Percentiles rank a stretch among this genome's conserved stretches.
These are phyloP conservation scores for Eucalyptus cloeziana DNA, from an alignment of 345 rosid species.

Conservation along the genomic window DNA sequence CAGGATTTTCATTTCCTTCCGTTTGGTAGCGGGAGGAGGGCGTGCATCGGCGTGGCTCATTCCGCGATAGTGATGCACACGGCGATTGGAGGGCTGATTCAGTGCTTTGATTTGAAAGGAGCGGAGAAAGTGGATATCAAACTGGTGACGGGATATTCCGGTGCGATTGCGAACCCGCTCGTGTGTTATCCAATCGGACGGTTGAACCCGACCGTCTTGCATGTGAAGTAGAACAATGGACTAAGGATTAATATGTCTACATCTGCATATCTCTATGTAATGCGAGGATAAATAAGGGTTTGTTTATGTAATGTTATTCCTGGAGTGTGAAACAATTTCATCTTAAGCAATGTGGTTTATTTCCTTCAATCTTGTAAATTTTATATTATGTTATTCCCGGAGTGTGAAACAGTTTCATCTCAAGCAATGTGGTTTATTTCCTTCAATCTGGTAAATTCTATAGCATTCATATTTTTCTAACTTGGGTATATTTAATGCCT, in stretches of 20 bases:
- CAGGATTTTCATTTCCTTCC: constrained; percentile 18
- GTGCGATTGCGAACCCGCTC: constrained; percentile 19
- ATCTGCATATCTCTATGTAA: background rate
- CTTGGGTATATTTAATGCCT: background rate
- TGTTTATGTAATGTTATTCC: background rate
- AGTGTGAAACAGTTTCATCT: background rate
- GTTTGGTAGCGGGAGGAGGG: constrained; percentile 34
- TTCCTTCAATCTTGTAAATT: background rate
- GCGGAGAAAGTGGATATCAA: constrained; percentile 5
- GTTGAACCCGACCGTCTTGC: background rate
- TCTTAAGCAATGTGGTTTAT: background rate
- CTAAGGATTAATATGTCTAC: background rate
- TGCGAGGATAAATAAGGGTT: background rate
- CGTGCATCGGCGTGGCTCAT: constrained; percentile 23
- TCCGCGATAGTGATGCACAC: constrained; percentile 15
- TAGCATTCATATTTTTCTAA: background rate
- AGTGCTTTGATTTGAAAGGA: constrained; percentile 29
- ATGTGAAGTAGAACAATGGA: background rate
- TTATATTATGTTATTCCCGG: background rate
- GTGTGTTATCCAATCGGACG: constrained; percentile 6
- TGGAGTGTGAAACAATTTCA: background rate
- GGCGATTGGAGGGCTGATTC: constrained; percentile 19
- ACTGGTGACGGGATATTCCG: constrained; percentile 16
- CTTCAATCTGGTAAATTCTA: background rate
- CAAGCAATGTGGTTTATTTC: background rate